Base-by-base conservation (phyloP, 2,329 filamentous ascomycete species). In the Verticillium dahliae region DNA sequence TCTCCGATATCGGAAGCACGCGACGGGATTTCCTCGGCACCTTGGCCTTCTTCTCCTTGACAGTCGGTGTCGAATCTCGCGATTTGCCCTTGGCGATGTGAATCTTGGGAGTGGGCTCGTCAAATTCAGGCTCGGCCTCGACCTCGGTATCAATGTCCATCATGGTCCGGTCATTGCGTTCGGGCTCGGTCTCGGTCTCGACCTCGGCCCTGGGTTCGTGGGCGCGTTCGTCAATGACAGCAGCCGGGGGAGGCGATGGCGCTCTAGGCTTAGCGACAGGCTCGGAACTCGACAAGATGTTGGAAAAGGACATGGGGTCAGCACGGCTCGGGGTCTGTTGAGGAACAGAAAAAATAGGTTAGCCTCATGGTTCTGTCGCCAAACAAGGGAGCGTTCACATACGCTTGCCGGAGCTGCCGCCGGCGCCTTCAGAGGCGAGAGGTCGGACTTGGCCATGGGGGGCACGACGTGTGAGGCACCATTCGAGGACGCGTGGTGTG, bases 281-380 rank as follows among this genome's bases (percentile, higher is more conserved):
- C 61, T 92, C 88, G 61, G 90, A 83, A 67, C 86, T 92, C 4
- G 92, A 94, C 54, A 98, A 87, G 63, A 98, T 96, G 72, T 93
- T 97, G 67, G 92, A 95, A 71, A 98, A 95, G 5, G 93, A 95
- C 93, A 97, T 97, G 60, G 93, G 90, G 72, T 96, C 90, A 62
- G 89, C 82, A 73, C 92, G 87, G 67, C 85, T 87, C 1, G 39
- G 57, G 13, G 57, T 58, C 57, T 52, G 60, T 22, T 18, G 15
- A 56, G 55, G 1, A 4, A 27, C 3, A 27, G 27, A 27, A 27
- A 27, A 27, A 27, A 27, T n/a, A 34, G 38, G 37, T 68, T 56
- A 67, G 66, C 37, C 34, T 37, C 15, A 13, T 13, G 13, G 15
- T 11, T 22, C 13, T 6, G 11, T 27, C 35, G n/a, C n/a, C 9